phyloP scores from a whole-genome alignment of 1,139 yeast species.

The Geotrichum histeridarum region DNA sequence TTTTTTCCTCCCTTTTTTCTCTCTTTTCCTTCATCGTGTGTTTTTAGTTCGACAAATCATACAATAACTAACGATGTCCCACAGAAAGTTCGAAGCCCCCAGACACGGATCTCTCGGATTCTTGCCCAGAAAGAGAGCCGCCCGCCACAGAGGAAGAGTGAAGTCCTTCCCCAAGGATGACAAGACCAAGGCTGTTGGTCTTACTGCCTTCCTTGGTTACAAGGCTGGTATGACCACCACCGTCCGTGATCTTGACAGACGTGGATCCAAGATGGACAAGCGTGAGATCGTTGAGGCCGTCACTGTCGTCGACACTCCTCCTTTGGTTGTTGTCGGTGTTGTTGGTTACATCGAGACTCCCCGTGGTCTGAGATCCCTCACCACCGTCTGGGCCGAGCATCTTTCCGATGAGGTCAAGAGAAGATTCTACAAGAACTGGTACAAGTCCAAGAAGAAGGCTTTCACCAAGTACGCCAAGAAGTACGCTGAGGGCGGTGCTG shows the following conservation, averaged over 20 bases:
- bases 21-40: slow-evolving; percentile 14
- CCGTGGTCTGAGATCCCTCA: slow-evolving; percentile 98
- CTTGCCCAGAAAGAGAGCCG: slow-evolving; percentile 99
- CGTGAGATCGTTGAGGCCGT: slow-evolving; percentile 99
- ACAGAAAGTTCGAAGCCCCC: slow-evolving; percentile 99
- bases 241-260: slow-evolving; percentile 99
- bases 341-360: slow-evolving; percentile 99
- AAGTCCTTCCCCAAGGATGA: slow-evolving; percentile 99
- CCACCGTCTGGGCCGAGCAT: slow-evolving; percentile 99
- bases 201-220: slow-evolving; percentile 99
- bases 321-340: slow-evolving; percentile 97
- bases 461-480: slow-evolving; percentile 99
- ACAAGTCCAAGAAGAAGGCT: slow-evolving; percentile 99
- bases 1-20: slow-evolving; percentile 6
- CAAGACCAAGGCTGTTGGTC: slow-evolving; percentile 95
- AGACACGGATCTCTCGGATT: slow-evolving; percentile 99
- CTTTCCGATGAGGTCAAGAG: slow-evolving; percentile 98
- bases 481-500: slow-evolving; percentile 88
- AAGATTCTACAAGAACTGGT: slow-evolving; percentile 99
- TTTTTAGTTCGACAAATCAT: slow-evolving; percentile 15
- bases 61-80: slow-evolving; percentile 61
- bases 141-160: slow-evolving; percentile 97
- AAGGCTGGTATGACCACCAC: slow-evolving; percentile 99
- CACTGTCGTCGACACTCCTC: slow-evolving; percentile 98
- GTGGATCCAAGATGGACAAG: slow-evolving; percentile 99